Percentiles rank a stretch among this genome's conserved stretches.
Evolutionary conservation across 371 early-diverging fungal genomes (phyloP).

Genomic region (Nosema muscidifuracis): DNA sequence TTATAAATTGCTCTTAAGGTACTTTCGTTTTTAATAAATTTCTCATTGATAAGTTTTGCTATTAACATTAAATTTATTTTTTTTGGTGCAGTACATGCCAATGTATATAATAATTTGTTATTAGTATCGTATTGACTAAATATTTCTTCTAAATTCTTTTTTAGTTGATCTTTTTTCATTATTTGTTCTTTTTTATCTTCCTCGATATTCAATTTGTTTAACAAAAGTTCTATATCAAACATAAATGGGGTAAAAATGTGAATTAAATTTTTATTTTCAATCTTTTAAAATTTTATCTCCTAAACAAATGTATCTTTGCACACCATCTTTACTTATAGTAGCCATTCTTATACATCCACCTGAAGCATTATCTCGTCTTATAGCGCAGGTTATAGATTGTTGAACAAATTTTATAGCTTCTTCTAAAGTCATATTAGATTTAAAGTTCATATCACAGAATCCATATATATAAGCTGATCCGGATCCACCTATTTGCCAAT

Average conservation of each 20-base stretch:
- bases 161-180: constrained; percentile 39
- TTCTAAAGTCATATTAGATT: constrained; percentile 74
- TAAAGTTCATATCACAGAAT: constrained; percentile 81
- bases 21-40: constrained; percentile 41
- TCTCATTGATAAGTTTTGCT: constrained; percentile 18
- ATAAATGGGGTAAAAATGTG: constrained; percentile 8
- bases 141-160: constrained; percentile 39
- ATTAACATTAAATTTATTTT: constrained; percentile 33
- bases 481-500: constrained; percentile 87
- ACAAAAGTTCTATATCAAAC: constrained; percentile 24
- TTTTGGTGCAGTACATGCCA: constrained; percentile 47
- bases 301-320: constrained; percentile 77
- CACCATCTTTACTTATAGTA: constrained; percentile 79
- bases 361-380: constrained; percentile 89
- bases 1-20: constrained; percentile 37
- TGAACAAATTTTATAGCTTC: constrained; percentile 85
- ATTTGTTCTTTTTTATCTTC: constrained; percentile 38
- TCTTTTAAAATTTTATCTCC: constrained; percentile 66
- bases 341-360: constrained; percentile 95
- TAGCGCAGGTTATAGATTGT: constrained; percentile 84
- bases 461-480: constrained; percentile 96
- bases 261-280: not conserved
- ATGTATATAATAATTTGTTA: constrained; percentile 45
- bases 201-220: constrained; percentile 41
- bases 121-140: not conserved